These are phyloP conservation scores for Lentinula detonsa DNA, from an alignment of 768 basidiomycete genomes.

Conservation along the genomic window DNA sequence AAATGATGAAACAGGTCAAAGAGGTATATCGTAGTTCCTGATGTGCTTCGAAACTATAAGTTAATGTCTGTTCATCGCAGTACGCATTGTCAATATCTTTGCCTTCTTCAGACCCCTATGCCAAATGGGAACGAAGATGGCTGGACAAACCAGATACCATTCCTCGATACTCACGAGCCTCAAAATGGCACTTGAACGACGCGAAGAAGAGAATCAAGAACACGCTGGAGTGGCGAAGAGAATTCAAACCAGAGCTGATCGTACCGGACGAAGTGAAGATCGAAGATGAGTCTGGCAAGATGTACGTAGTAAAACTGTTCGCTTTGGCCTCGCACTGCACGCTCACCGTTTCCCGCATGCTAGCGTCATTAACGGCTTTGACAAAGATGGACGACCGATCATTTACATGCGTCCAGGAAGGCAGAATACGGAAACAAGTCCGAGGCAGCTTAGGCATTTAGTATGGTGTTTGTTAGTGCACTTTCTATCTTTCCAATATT, in stretches of 20 bases:
- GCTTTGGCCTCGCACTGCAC: not conserved
- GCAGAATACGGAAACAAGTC: conserved; percentile 76
- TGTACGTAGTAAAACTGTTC: conserved; percentile 40
- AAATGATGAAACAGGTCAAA: conserved; percentile 52
- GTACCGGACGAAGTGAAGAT: conserved; percentile 73
- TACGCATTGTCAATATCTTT: conserved; percentile 62
- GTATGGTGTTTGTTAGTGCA: conserved; percentile 76
- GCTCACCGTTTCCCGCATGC: not conserved
- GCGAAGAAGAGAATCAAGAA: conserved; percentile 73
- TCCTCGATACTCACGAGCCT: conserved; percentile 76
- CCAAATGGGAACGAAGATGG: conserved; percentile 77
- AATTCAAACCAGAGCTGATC: conserved; percentile 82
- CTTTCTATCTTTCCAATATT: not conserved
- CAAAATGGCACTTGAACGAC: conserved; percentile 78
- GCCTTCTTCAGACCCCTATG: conserved; percentile 63
- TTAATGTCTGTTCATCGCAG: conserved; percentile 28
- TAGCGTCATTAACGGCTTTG: conserved; percentile 81
- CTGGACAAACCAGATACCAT: conserved; percentile 60
- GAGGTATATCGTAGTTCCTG: conserved; percentile 35
- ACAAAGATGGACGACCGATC: conserved; percentile 81
- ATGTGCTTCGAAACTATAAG: not conserved
- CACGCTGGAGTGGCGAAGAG: conserved; percentile 80
- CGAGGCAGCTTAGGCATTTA: conserved; percentile 77
- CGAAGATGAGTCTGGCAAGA: conserved; percentile 84
- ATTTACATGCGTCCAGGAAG: conserved; percentile 85